These are phyloP conservation scores for Plasmopara muralis DNA, from an alignment of 352 stramenopile species.

Conservation along the genomic window DNA sequence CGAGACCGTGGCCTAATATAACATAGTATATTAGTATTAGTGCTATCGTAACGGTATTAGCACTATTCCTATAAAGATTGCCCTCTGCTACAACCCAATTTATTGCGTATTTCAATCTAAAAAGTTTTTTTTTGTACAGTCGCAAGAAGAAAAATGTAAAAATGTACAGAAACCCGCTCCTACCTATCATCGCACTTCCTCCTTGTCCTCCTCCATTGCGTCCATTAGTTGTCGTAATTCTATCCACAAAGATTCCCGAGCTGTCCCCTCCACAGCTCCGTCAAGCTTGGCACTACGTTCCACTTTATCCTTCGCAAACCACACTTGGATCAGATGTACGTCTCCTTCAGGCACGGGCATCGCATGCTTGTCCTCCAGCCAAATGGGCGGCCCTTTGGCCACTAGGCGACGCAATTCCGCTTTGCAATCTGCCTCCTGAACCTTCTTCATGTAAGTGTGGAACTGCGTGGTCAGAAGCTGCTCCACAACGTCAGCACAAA, in stretches of 20 bases:
- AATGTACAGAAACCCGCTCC: too few relatives aligned
- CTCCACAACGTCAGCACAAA: conserved; percentile 66
- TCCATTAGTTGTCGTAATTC: conserved; percentile 64
- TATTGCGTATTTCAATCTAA: too few relatives aligned
- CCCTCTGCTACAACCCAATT: too few relatives aligned
- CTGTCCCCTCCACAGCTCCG: conserved; percentile 84
- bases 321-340: conserved; percentile 85
- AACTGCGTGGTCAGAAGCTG: conserved; percentile 89
- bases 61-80: too few relatives aligned
- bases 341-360: conserved; percentile 85
- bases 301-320: conserved; percentile 77
- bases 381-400: conserved; percentile 87
- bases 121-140: too few relatives aligned
- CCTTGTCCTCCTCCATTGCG: conserved; percentile 78
- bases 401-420: conserved; percentile 90
- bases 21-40: too few relatives aligned
- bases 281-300: conserved; percentile 85
- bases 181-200: conserved; percentile 10
- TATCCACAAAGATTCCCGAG: conserved; percentile 64
- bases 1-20: too few relatives aligned
- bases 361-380: conserved; percentile 88
- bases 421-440: conserved; percentile 92
- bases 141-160: too few relatives aligned
- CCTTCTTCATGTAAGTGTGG: conserved; percentile 87
- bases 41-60: too few relatives aligned